Evolutionary conservation across 768 basidiomycete genomes (phyloP), one percentile per base, ranked within the genome.

Genomic region (Tricholoma sp.): DNA sequence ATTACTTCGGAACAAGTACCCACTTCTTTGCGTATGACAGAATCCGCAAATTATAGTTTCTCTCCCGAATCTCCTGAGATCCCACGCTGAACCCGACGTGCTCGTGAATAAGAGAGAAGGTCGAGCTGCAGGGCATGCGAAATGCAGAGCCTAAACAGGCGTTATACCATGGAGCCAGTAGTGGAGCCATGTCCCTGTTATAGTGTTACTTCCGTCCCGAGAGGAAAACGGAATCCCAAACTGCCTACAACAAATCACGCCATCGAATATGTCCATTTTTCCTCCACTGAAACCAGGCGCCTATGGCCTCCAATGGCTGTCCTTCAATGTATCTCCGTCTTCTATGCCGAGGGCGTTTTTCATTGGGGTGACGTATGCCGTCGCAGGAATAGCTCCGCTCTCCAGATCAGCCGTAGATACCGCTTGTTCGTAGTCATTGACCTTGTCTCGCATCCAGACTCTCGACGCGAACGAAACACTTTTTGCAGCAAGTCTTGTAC

Each of bases 401-500:
- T 63, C 61, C 27, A 63, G 50, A 53, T 66, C 64, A 14, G 59
- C 52, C 8, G 57, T 52, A 43, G 58, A 55, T 54, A 58, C 50
- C 24, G 46, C 53, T 39, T 62, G 55, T 21, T 57, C 35, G 31
- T 58, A 51, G 32, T 9, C 47, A 19, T 51, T 59, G 56, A 19
- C 50, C 19, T 60, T 60, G 64, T 32, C 58, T 52, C 56, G 56
- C 64, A 66, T 67, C 61, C 76, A 67, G 22, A 77, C 57, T 56
- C 66, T 71, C 35, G 74, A 70, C 32, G 72, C 62, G 54, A 75
- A 81, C 21, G 80, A 76, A 45, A 89, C 67, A 16, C 84, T 78
- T 56, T 76, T 74, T 27, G 85, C 88, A 0, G 82, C 76, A 24
- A 87, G 69, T 50, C 89, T 78, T 50, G 83, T 79, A 49, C 78